Evolutionary conservation across 768 basidiomycete species (phyloP).

Genomic region (Calvatia gigantea): DNA sequence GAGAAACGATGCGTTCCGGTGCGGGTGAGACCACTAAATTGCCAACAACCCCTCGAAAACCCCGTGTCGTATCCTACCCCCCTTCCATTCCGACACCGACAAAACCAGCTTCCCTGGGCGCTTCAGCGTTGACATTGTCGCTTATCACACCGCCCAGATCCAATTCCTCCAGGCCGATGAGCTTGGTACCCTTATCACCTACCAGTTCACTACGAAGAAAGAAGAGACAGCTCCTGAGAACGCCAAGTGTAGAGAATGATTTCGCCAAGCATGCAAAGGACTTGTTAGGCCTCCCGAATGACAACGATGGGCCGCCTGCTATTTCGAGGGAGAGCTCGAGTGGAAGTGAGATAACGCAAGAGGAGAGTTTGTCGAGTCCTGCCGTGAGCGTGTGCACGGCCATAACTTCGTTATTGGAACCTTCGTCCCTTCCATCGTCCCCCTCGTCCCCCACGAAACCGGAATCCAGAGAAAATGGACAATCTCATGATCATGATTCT

Average conservation of each 20-base stretch:
- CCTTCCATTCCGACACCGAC: conserved; percentile 2
- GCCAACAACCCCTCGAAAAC: conserved; percentile 5
- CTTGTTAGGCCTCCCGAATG: conserved; percentile 15
- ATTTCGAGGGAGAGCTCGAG: conserved; percentile 10
- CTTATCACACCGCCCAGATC: not conserved
- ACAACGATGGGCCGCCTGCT: conserved; percentile 10
- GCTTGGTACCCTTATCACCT: not conserved
- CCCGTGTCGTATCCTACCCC: conserved; percentile 9
- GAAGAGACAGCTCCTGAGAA: conserved; percentile 28
- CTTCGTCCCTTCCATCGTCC: conserved; percentile 15
- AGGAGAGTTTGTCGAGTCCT: not conserved
- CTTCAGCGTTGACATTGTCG: not conserved
- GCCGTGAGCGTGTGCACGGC: conserved; percentile 6
- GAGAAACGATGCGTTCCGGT: conserved; percentile 18
- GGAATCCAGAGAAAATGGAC: not conserved
- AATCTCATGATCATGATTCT: too few relatives aligned
- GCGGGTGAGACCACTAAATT: not conserved
- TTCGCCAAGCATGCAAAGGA: conserved; percentile 21
- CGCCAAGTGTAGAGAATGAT: conserved; percentile 35
- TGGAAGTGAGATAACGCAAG: conserved; percentile 5
- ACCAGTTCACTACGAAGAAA: conserved; percentile 25
- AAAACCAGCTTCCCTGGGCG: not conserved
- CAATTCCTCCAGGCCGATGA: not conserved
- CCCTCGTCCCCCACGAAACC: conserved; percentile 14
- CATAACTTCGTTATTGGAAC: conserved; percentile 13